Evolutionary conservation across 306 rosid species (phyloP), one percentile per base, ranked within the genome.

Genomic region (Vigna angularis): DNA sequence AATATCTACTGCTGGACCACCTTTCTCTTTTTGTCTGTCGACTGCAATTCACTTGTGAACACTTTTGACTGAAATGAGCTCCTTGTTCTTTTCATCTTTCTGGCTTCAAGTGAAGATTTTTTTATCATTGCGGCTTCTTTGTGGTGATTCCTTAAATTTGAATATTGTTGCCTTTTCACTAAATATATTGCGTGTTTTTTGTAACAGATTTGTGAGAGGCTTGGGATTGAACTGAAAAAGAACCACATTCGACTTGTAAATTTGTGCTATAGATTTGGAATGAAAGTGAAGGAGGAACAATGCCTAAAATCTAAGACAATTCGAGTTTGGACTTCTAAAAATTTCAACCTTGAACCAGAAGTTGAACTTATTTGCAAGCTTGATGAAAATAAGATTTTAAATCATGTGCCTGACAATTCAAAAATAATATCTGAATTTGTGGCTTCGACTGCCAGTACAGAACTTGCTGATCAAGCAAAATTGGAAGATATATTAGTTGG

Each of bases 151-250:
- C 56, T 20, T 58, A 56, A 28, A 67, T 53, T 36, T 75, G 77
- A 81, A 73, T 57, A 72, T 58, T 75, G 47, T 36, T 72, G 34
- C 57, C 11, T 71, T 85, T 77, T 48, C 66, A 62, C 76, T 66
- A 22, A 66, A 74, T 81, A 50, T 77, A 9, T 61, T 81, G 49
- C 79, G 13, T 84, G 40, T 79, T 72, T 87, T 17, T 57, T 50
- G 30, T 66, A 51, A 71, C 89, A 92, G 98, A 82, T 95, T 15
- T 80, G 91, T 52, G 85, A 87, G 83, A 82, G 88, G 87, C 93
- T 95, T 79, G 93, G 97, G 79, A 86, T 95, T 73, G 94, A 89
- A 61, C 89, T 86, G 48, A 95, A 92, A 83, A 88, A 66, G 87
- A 84, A 79, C 87, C 90, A 88, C 82, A 70, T 59, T 49, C 88